Evolutionary conservation across 768 basidiomycete species (phyloP).

Genomic region (Tylopilus vinaceipallidus): DNA sequence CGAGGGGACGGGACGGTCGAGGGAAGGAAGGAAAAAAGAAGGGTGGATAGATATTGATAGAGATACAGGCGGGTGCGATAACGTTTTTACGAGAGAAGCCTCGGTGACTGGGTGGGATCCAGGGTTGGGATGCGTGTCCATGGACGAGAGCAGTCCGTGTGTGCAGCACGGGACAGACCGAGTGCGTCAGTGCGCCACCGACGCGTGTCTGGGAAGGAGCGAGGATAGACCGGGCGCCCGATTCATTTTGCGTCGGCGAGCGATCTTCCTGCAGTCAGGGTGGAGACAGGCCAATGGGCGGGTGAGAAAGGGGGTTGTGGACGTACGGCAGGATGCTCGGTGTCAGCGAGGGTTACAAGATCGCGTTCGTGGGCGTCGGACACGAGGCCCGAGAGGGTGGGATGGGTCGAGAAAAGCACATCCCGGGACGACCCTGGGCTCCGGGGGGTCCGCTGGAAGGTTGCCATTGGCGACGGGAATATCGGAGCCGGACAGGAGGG

Average conservation of each 20-base stretch:
- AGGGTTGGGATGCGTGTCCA: not conserved
- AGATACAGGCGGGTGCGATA: not conserved
- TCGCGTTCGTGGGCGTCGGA: too few species aligned
- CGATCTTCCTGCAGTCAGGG: constrained; percentile 6
- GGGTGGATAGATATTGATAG: not conserved
- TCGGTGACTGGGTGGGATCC: not conserved
- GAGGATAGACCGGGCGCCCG: constrained; percentile 1
- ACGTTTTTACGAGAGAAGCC: not conserved
- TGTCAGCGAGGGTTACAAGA: too few species aligned
- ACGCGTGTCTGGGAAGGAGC: constrained; percentile 7
- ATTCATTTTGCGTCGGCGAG: not conserved
- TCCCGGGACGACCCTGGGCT: constrained; percentile 7
- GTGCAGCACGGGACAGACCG: too few species aligned
- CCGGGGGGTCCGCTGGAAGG: too few species aligned
- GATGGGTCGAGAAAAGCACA: not conserved
- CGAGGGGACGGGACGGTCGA: constrained; percentile 13
- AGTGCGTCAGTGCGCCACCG: not conserved
- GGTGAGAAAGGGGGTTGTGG: not conserved
- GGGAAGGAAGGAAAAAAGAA: too few species aligned
- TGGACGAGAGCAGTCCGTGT: too few species aligned
- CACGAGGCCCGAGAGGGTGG: constrained; percentile 7
- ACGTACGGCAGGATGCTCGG: not conserved
- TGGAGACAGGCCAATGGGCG: not conserved
- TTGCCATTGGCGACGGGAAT: too few species aligned
- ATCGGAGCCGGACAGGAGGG: too few species aligned